Base-by-base conservation (phyloP, 208 protist genomes). In the Leishmania braziliensis region DNA sequence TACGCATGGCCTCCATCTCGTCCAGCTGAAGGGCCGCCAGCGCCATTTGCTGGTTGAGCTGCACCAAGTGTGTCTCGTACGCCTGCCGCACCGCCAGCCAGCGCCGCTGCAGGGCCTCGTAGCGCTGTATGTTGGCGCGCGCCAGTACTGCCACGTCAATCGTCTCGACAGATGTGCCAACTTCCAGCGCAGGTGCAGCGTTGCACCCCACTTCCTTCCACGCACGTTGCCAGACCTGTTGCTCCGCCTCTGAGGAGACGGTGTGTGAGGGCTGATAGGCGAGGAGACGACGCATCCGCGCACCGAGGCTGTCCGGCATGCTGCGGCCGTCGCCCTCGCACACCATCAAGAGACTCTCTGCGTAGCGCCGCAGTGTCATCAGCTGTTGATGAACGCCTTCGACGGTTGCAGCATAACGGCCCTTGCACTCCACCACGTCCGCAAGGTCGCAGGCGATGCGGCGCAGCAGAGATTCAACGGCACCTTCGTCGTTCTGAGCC, bases 131-230 rank as follows among this genome's bases (percentile, higher is more conserved):
- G 60, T 86, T 88, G 33, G 51, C 51, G 77, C 63, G 76, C 16
- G 77, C 80, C 63, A 89, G 65, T 33, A 82, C 76, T 29, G 74
- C 79, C 53, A 89, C 36, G 58, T 82, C 82, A 23, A 77, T 46
- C 12, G 29, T n/a, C 56, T 77, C 74, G 36, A 77, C 56, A 50
- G n/a, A 23, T 63, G 74, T 53, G 10, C 53, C 56, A 1, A 77
- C 74, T 39, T 46, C 58, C 20, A 65, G 56, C 54, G 39, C 36
- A 46, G 74, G 56, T 12, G 74, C 50, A 10, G 56, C 39, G 54
- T 36, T 63, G 54, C 54, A 43, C 29, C 74, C 53, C 74, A 63
- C 16, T 33, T 65, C 79, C n/a, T 14, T 26, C 81, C 81, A 78
- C 26, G 81, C 77, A 6, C 69, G 58, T 26, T 83, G 78, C 85